Evolutionary conservation across 148 eudicot species (phyloP), one percentile per base, ranked within the genome.

Genomic region (Silene latifolia): DNA sequence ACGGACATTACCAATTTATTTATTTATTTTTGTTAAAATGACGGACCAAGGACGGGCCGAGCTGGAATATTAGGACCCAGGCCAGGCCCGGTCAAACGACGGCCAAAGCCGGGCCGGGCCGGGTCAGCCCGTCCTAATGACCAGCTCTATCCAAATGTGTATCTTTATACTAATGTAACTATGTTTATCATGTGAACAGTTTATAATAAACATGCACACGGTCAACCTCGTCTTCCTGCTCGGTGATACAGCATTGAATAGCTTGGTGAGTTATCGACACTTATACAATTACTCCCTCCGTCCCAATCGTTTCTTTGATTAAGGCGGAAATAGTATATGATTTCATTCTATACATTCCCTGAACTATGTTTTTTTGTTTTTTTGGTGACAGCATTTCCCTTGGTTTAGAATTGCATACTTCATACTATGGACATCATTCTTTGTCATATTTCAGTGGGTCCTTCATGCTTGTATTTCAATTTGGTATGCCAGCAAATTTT

Each of bases 391-490:
- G 98, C 74, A 89, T 27, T 93, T 91, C 69, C 95, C 98, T 18
- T 91, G 91, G 91, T 92, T 92, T 73, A 76, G 98, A 61, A 90
- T 92, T 74, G 89, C 92, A 39, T 92, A 92, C 66, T 88, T 92
- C 77, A 74, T 87, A 60, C 81, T 88, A 7, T 92, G 98, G 98
- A 92, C 98, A 53, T 74, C 84, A 44, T 79, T 79, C 71, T 92
- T 77, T 69, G 98, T 92, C 48, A 62, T 92, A 56, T 88, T 90
- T 72, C 96, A 87, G 32, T 92, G 98, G 98, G 78, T 89, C 21
- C 77, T 92, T 60, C 98, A 92, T 78, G 93, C 96, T 57, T 89
- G 89, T 67, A 78, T 85, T 15, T 68, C 89, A 5, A 77, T 89
- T 24, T 92, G 97, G 97, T 89, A 85, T 78, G 77, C 57, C 65